Conservation (phyloP, 768 basidiomycete genomes). For the Mycena belliarum region DNA sequence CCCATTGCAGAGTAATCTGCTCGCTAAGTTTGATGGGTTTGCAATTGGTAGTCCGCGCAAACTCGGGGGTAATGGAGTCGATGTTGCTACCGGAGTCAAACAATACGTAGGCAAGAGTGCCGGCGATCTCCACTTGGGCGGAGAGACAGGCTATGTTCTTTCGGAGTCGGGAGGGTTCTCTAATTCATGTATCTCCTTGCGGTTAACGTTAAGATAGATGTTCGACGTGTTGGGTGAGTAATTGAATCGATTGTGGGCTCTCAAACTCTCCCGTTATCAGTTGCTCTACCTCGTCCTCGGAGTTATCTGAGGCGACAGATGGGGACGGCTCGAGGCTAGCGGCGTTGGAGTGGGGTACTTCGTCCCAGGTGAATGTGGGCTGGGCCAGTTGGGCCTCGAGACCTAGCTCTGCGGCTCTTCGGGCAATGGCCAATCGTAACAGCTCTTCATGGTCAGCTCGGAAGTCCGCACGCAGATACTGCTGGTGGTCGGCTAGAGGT, state of each 20-base stretch:
- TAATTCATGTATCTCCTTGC: not conserved
- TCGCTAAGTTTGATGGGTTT: not conserved
- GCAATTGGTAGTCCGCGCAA: not conserved
- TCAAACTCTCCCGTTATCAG: no score
- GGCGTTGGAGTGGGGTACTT: no score
- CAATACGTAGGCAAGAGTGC: no score
- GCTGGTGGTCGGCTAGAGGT: not conserved
- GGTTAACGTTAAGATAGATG: not conserved
- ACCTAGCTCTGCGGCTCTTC: not conserved
- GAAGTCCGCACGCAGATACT: not conserved
- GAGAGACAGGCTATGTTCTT: no score
- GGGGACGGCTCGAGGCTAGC: no score
- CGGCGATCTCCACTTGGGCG: no score
- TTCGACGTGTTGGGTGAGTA: not conserved
- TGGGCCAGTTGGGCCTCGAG: not conserved
- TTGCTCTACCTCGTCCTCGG: not conserved
- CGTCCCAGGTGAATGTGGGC: no score
- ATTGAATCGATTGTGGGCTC: not conserved
- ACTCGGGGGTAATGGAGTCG: not conserved
- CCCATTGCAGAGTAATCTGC: no score
- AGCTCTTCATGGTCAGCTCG: not conserved
- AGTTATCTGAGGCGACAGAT: not conserved
- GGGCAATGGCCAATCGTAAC: not conserved
- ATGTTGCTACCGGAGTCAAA: not conserved
- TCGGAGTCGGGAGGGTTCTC: no score